Base-by-base conservation (phyloP, 495 filamentous ascomycete genomes). In the Penicillium dipodomyicola region DNA sequence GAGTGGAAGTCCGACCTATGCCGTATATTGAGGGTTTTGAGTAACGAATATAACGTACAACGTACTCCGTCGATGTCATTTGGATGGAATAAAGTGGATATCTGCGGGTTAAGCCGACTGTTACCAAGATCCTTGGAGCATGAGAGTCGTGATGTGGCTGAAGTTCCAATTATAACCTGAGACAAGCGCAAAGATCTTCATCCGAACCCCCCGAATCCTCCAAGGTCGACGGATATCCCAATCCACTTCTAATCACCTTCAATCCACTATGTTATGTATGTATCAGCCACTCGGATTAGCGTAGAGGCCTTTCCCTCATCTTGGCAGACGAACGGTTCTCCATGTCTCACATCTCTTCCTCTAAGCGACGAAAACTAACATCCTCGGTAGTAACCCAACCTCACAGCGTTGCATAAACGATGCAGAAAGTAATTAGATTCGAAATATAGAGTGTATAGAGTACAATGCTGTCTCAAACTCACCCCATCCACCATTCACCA, bases 391-490 rank as follows among this genome's bases (percentile, higher is more conserved):
- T n/a, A 37, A 37, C 33, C 33, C 14, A 37, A 37, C 33, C 33
- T n/a, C 33, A 5, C 12, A 37, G 5, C 5, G 33, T 37, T 37
- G 33, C 33, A 37, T 37, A 37, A 7, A 37, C n/a, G 3, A 12
- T 17, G 19, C 12, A 19, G 14, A 33, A 46, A n/a, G 12, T 20
- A 17, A 32, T 47, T 45, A 32, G 9, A 29, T 33, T 29, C 33
- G 33, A 15, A 17, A 35, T 15, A 35, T 35, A 5, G 14, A 35
- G 32, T 35, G 6, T 29, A 35, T 35, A 35, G 11, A 39, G 25
- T 29, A 44, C 29, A 29, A 47, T 7, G 23, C 29, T 54, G 52
- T 54, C 43, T 54, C 52, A 45, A 39, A 40, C 14, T 51, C 10
- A 23, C 4, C 11, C 19, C 9, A 10, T 51, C 33, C 49, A 29